Evolutionary conservation across 371 early-diverging fungal genomes (phyloP).

Genomic region (Mucor mucedo): DNA sequence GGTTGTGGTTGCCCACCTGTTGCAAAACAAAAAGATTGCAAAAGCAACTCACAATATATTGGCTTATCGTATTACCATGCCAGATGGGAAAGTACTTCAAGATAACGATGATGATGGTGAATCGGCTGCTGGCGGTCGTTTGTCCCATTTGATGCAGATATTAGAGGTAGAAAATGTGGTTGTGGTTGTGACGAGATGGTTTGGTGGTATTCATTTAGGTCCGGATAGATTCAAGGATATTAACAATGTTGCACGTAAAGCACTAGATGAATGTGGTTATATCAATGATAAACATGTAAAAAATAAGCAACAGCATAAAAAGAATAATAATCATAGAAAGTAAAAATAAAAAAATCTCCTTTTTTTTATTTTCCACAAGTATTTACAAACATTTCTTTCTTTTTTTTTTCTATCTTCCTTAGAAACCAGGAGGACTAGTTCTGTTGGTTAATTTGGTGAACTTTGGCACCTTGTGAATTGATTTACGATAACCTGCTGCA

Average conservation of each 20-base stretch:
- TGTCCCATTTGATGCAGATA: slow-evolving; percentile 79
- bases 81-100: slow-evolving; percentile 62
- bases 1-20: slow-evolving; percentile 60
- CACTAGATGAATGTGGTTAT: slow-evolving; percentile 71
- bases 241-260: slow-evolving; percentile 79
- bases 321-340: background rate
- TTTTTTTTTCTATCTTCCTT: slow-evolving; percentile 12
- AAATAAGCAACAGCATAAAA: slow-evolving; percentile 4
- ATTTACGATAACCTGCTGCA: slow-evolving; percentile 85
- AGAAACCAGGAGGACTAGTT: slow-evolving; percentile 81
- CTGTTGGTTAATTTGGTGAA: slow-evolving; percentile 91
- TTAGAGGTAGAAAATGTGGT: slow-evolving; percentile 75
- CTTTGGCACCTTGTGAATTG: slow-evolving; percentile 94
- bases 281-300: slow-evolving; percentile 35
- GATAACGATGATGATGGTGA: slow-evolving; percentile 89
- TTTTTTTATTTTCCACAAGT: background rate
- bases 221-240: slow-evolving; percentile 92
- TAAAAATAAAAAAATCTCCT: background rate
- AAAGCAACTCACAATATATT: slow-evolving; percentile 90
- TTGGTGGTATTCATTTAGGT: slow-evolving; percentile 85
- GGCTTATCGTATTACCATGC: slow-evolving; percentile 80
- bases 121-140: slow-evolving; percentile 79
- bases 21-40: slow-evolving; percentile 78
- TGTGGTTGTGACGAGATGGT: slow-evolving; percentile 91
- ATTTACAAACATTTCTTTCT: background rate